These are phyloP conservation scores for Microstegium vimineum DNA, from an alignment of 176 grass and related monocot species.

Conservation along the genomic window DNA sequence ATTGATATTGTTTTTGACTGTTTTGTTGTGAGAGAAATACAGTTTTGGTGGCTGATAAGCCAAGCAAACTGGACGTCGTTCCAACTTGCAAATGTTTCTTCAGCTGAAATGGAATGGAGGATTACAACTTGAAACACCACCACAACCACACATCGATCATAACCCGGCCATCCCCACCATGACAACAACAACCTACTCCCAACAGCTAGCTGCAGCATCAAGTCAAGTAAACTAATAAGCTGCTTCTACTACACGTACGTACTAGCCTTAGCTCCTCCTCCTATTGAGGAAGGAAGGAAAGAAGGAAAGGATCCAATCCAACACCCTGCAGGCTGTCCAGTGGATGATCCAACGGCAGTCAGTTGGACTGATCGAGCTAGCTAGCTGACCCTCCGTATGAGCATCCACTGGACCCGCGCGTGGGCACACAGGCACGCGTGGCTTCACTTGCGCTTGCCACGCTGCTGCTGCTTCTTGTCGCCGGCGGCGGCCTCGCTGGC, in stretches of 20 bases:
- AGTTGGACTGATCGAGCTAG: neutral
- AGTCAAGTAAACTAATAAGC: neutral
- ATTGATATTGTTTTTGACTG: too few relatives aligned
- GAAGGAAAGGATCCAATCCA: too few relatives aligned
- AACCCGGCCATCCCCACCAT: constrained; percentile 9
- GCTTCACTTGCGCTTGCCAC: constrained; percentile 48
- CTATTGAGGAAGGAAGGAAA: neutral
- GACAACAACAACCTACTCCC: neutral
- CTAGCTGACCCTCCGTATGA: constrained; percentile 48
- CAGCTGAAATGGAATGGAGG: too few relatives aligned
- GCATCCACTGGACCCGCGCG: constrained; percentile 56
- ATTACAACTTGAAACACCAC: constrained; percentile 2
- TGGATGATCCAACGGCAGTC: constrained; percentile 64
- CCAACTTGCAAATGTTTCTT: constrained; percentile 15
- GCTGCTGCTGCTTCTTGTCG: constrained; percentile 13
- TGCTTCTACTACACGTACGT: neutral
- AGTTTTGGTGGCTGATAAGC: too few relatives aligned
- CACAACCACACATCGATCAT: neutral
- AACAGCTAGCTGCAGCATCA: neutral
- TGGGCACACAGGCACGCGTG: neutral
- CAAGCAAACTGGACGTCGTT: too few relatives aligned
- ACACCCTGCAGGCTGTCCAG: constrained; percentile 26
- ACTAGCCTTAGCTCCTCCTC: constrained; percentile 20
- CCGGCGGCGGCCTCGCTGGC: neutral
- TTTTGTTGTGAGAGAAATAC: too few relatives aligned